Evolutionary conservation across 345 rosid species (phyloP), one percentile per base, ranked within the genome.

Genomic region (Schrenkiella parvula): DNA sequence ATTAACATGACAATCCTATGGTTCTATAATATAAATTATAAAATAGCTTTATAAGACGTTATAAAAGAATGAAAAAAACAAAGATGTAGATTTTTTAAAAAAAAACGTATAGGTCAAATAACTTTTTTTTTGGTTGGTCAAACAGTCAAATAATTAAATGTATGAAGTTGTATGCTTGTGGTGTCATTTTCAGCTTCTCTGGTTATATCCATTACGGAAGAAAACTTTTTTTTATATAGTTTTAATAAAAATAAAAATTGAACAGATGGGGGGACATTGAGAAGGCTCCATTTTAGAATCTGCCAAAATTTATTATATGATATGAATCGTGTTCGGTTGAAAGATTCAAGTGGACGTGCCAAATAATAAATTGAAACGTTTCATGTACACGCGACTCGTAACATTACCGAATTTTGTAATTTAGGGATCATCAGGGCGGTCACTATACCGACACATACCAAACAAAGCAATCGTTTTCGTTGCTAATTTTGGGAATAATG

Each of bases 281-380:
- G 29, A 63, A 52, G 19, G 35, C 56, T 53, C 37, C 38, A 42
- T 53, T 53, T 42, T 1, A 56, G 56, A 63, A 54, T 53, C 35
- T 53, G 55, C 55, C 25, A 42, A n/a, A 9, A 21, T 2, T 17
- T 14, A 34, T 34, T 19, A 5, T 21, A 54, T 56, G n/a, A n/a
- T 13, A 35, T 18, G 71, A 64, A 65, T 65, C 77, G 66, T 73
- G 77, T 56, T 73, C 18, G 43, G 42, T 47, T 65, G 66, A 55
- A 73, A 65, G 71, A 64, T 44, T 73, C 17, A 65, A 65, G 26
- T 15, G 42, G 42, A 32, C 39, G 41, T 65, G 65, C 66, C 65
- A 56, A 41, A 14, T 64, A 57, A 37, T 38, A 28, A 57, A 57
- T n/a, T 22, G 66, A 35, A 51, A 73, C 77, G 71, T 65, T 73